Evolutionary conservation across 108 stramenopile species (phyloP).

Genomic region (Poteriospumella lacustris): DNA sequence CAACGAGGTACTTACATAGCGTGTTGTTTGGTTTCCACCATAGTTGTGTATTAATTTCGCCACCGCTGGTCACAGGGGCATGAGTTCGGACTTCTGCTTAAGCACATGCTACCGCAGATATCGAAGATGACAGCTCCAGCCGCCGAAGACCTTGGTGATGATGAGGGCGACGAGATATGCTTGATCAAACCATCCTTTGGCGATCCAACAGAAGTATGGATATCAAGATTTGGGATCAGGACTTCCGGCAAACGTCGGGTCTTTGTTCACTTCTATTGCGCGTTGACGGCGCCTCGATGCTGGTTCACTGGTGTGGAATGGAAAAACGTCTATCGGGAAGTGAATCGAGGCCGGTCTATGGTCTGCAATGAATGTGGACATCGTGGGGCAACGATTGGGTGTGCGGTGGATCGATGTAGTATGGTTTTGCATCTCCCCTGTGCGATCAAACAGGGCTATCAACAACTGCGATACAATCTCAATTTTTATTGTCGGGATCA

Average conservation of each 20-base stretch:
- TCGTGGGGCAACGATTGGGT: neutral
- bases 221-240: no score
- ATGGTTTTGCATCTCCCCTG: neutral
- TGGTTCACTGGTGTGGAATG: constrained; percentile 12
- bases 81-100: neutral
- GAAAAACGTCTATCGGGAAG: neutral
- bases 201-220: no score
- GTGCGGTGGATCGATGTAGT: neutral
- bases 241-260: neutral
- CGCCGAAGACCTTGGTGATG: neutral
- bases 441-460: neutral
- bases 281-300: neutral
- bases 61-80: no score
- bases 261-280: neutral
- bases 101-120: neutral
- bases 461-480: neutral
- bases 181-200: no score
- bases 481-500: neutral
- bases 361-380: neutral
- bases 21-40: no score
- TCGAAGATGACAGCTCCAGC: neutral
- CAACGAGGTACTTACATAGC: no score
- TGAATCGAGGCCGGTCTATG: neutral
- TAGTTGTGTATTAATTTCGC: no score
- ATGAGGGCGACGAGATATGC: no score